A percentile compares a stretch with the other conserved stretches of the same genome.
Evolutionary conservation across 257 asterid genomes (phyloP).

Genomic region (Datura wrightii): DNA sequence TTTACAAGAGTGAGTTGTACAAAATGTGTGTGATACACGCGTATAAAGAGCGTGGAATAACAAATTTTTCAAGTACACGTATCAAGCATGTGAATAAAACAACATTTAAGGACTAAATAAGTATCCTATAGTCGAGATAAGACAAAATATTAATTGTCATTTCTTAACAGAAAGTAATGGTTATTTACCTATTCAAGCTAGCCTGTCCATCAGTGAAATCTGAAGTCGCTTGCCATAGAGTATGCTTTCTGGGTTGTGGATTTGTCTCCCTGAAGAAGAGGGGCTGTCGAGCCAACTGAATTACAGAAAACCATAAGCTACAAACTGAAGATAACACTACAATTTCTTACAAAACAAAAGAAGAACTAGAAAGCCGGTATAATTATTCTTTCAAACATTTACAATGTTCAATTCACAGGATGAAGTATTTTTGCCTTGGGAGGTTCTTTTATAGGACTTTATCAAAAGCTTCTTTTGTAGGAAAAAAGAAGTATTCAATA

Average conservation of each 20-base stretch:
- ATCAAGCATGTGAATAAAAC: neutral
- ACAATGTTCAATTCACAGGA: constrained; percentile 1
- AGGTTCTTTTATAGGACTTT: constrained; percentile 15
- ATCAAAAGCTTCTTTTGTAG: neutral
- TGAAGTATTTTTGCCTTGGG: neutral
- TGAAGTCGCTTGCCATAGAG: constrained; percentile 73
- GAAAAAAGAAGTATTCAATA: neutral
- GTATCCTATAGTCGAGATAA: neutral
- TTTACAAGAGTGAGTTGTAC: too few relatives aligned
- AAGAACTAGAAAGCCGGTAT: neutral
- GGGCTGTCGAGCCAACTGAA: constrained; percentile 76
- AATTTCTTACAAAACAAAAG: neutral
- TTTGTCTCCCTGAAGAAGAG: constrained; percentile 74
- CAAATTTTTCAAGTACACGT: neutral
- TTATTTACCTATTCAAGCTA: constrained; percentile 59
- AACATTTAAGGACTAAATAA: neutral
- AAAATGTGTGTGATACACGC: too few relatives aligned
- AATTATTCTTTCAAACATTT: constrained; percentile 15
- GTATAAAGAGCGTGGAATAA: too few relatives aligned
- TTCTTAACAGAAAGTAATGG: neutral
- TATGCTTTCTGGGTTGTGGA: constrained; percentile 93
- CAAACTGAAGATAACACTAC: constrained; percentile 22
- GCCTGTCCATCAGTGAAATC: constrained; percentile 95
- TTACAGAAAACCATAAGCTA: constrained; percentile 27
- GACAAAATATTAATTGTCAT: neutral